Conservation (phyloP, 768 basidiomycete genomes). For the Leccinum variicolor region DNA sequence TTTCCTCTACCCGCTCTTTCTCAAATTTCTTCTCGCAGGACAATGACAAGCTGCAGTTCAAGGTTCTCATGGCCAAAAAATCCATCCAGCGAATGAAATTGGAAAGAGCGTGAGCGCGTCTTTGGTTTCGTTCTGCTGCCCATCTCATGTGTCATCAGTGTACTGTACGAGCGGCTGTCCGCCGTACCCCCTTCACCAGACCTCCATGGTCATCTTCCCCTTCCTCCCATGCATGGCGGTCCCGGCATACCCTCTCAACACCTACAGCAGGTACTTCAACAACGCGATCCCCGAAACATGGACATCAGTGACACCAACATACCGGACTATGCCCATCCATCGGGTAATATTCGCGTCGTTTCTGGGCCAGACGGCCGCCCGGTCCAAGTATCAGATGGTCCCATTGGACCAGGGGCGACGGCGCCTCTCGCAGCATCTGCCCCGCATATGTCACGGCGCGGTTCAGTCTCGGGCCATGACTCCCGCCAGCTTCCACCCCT, state of each 20-base stretch:
- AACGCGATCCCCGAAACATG: conserved; percentile 39
- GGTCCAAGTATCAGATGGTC: conserved; percentile 47
- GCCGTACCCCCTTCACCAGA: conserved; percentile 56
- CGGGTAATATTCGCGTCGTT: conserved; percentile 45
- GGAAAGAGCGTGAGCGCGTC: conserved; percentile 74
- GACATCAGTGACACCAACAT: conserved; percentile 47
- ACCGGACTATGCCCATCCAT: conserved; percentile 48
- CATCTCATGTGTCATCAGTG: conserved; percentile 40
- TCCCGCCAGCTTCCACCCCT: conserved; percentile 49
- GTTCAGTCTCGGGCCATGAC: conserved; percentile 41
- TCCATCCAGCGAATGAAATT: conserved; percentile 85
- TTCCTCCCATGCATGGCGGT: conserved; percentile 32
- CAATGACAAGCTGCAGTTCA: conserved; percentile 84
- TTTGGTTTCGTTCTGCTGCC: conserved; percentile 16
- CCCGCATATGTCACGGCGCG: conserved; percentile 42
- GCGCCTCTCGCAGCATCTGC: conserved; percentile 37
- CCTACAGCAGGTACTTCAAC: conserved; percentile 21
- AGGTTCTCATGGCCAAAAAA: conserved; percentile 74
- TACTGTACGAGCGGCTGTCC: conserved; percentile 76
- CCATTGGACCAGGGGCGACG: conserved; percentile 38
- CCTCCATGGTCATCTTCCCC: conserved; percentile 37
- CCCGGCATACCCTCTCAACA: conserved; percentile 37
- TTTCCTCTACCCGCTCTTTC: conserved; percentile 1
- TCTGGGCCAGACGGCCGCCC: conserved; percentile 49
- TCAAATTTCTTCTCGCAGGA: conserved; percentile 46